Percentiles rank a stretch among this genome's conserved stretches.
Evolutionary conservation across 2,329 filamentous ascomycete genomes (phyloP).

Genomic region (Niveomyces coronatus): DNA sequence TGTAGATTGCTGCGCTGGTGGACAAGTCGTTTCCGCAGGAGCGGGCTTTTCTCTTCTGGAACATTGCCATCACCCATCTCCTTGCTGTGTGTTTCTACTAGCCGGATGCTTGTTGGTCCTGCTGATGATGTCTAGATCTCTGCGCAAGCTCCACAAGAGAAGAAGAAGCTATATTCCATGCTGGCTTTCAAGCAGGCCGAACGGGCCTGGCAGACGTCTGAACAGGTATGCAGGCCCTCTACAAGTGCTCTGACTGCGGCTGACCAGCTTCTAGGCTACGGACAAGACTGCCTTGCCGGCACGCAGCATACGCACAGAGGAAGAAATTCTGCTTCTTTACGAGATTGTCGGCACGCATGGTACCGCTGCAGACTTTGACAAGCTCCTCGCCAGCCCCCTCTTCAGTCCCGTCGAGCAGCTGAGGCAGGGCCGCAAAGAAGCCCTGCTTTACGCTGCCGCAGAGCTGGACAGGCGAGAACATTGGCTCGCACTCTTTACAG

Average conservation of each 20-base stretch:
- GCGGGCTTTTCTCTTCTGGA: conserved; percentile 41
- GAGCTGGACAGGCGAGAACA: conserved; percentile 27
- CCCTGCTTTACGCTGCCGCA: conserved; percentile 31
- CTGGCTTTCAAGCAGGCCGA: conserved; percentile 42
- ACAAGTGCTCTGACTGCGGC: background rate
- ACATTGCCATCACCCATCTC: conserved; percentile 42
- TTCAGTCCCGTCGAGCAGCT: conserved; percentile 36
- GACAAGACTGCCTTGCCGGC: conserved; percentile 14
- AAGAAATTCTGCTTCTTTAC: conserved; percentile 41
- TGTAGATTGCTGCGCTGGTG: conserved; percentile 42
- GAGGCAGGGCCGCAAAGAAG: conserved; percentile 34
- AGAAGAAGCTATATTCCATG: conserved; percentile 41
- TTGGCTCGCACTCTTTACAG: conserved; percentile 32
- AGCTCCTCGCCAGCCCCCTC: conserved; percentile 26
- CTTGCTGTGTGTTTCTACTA: conserved; percentile 33
- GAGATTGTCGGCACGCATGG: conserved; percentile 35
- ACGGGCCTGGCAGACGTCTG: conserved; percentile 34
- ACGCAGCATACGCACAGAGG: conserved; percentile 32
- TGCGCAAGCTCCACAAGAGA: conserved; percentile 35
- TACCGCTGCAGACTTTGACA: conserved; percentile 29
- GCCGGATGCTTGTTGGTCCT: background rate
- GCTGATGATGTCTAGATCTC: conserved; percentile 26
- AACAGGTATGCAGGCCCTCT: conserved; percentile 25
- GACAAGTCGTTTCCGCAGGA: conserved; percentile 41
- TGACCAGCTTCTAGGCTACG: conserved; percentile 7